Evolutionary conservation across 108 stramenopile species (phyloP).

Genomic region (Phaeodactylum tricornutum): DNA sequence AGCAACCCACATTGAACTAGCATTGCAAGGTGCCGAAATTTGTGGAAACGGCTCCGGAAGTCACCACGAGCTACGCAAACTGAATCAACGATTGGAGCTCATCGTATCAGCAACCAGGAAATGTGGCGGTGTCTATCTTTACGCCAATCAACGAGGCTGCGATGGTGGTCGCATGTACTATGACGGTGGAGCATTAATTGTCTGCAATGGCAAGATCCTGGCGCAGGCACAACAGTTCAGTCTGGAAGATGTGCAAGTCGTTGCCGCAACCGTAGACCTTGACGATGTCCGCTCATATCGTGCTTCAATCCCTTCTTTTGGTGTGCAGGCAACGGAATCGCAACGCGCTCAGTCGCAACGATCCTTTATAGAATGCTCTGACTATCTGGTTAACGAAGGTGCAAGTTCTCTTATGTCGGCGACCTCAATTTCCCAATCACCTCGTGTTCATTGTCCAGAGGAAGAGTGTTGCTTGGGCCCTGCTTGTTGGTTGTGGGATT

Average conservation of each 20-base stretch:
- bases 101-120: slow-evolving; percentile 84
- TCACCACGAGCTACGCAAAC: slow-evolving; percentile 94
- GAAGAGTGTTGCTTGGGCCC: slow-evolving; percentile 98
- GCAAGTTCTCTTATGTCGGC: background rate
- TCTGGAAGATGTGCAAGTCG: slow-evolving; percentile 84
- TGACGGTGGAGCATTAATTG: slow-evolving; percentile 95
- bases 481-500: slow-evolving; percentile 99
- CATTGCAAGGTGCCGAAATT: slow-evolving; percentile 90
- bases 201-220: slow-evolving; percentile 86
- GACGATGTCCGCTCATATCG: slow-evolving; percentile 92
- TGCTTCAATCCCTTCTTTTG: slow-evolving; percentile 73
- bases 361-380: slow-evolving; percentile 3
- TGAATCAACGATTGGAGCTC: slow-evolving; percentile 75
- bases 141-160: slow-evolving; percentile 94
- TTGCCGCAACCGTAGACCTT: slow-evolving; percentile 90
- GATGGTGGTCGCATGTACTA: slow-evolving; percentile 93
- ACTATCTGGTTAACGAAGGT: background rate
- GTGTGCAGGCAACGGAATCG: slow-evolving; percentile 61
- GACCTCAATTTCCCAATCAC: background rate
- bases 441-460: slow-evolving; percentile 54
- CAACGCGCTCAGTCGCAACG: slow-evolving; percentile 13
- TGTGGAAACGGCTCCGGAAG: slow-evolving; percentile 92
- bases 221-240: slow-evolving; percentile 92
- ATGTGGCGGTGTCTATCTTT: slow-evolving; percentile 97
- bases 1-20: slow-evolving; percentile 81